Conservation (phyloP, 179 eudicot genomes). For the Nepenthes alata region DNA sequence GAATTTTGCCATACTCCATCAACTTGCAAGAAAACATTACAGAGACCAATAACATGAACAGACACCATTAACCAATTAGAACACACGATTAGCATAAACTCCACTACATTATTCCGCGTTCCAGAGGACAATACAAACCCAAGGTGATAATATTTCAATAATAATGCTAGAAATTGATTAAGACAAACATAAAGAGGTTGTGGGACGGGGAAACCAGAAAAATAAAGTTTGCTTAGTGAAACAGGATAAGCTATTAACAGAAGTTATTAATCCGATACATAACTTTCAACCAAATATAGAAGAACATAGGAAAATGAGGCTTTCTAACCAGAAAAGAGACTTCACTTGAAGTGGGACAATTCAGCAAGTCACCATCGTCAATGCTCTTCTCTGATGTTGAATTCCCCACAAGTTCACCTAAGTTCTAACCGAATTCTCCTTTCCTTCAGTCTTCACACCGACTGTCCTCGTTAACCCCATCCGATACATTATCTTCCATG, state of each 20-base stretch:
- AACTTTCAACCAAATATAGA: not conserved
- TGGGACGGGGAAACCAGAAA: not conserved
- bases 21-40: no score
- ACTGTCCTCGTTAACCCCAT: not conserved
- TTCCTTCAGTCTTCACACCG: not conserved
- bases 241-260: not conserved
- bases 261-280: not conserved
- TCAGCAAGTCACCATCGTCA: conserved; percentile 12
- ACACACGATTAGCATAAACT: no score
- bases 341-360: not conserved
- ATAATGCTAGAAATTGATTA: no score
- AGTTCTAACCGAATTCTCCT: no score
- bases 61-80: no score
- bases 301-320: not conserved
- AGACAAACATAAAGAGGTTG: no score
- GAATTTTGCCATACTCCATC: no score
- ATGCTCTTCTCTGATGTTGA: conserved; percentile 18
- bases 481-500: not conserved
- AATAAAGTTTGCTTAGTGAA: not conserved
- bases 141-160: no score
- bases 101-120: no score
- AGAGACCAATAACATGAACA: no score
- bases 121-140: no score
- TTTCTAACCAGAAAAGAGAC: conserved; percentile 9
- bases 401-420: no score